These are phyloP conservation scores for Polyplosphaeria fusca DNA, from an alignment of 495 filamentous ascomycete species.

Conservation along the genomic window DNA sequence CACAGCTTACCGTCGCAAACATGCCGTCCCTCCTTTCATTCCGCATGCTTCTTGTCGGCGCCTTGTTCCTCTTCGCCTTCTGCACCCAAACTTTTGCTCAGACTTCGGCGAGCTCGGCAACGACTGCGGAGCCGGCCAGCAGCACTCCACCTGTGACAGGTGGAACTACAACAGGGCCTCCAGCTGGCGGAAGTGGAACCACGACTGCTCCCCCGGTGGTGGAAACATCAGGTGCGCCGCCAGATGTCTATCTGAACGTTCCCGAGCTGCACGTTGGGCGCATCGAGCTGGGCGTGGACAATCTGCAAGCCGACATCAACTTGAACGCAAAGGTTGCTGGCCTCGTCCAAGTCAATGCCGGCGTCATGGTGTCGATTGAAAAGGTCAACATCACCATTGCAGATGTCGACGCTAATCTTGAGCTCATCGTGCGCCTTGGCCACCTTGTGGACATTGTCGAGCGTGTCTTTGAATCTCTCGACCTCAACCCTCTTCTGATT, in stretches of 20 bases:
- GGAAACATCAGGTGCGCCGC: constrained; percentile 36
- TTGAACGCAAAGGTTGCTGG: constrained; percentile 54
- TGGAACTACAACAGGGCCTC: not conserved
- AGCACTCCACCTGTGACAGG: not conserved
- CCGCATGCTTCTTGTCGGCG: constrained; percentile 24
- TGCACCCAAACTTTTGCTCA: constrained; percentile 16
- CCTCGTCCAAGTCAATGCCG: constrained; percentile 55
- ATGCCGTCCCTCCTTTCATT: constrained; percentile 32
- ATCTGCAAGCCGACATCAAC: constrained; percentile 54
- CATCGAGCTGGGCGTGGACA: constrained; percentile 56
- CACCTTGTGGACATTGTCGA: constrained; percentile 58
- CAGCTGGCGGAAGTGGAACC: not conserved
- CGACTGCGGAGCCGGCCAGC: not conserved
- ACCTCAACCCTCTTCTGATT: constrained; percentile 57
- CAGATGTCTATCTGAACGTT: constrained; percentile 55
- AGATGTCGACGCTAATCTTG: constrained; percentile 54
- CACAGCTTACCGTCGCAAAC: constrained; percentile 15
- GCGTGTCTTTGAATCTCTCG: constrained; percentile 52
- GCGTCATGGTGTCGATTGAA: constrained; percentile 49
- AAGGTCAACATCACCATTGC: constrained; percentile 60
- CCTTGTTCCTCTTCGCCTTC: constrained; percentile 18
- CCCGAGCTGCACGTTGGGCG: constrained; percentile 53
- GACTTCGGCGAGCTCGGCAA: constrained; percentile 13
- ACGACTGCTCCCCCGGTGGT: constrained; percentile 4
- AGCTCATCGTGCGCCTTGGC: constrained; percentile 55